A percentile compares a stretch with the other conserved stretches of the same genome.
phyloP scores from a whole-genome alignment of 495 filamentous ascomycete genomes.

The Pyronema domesticum region DNA sequence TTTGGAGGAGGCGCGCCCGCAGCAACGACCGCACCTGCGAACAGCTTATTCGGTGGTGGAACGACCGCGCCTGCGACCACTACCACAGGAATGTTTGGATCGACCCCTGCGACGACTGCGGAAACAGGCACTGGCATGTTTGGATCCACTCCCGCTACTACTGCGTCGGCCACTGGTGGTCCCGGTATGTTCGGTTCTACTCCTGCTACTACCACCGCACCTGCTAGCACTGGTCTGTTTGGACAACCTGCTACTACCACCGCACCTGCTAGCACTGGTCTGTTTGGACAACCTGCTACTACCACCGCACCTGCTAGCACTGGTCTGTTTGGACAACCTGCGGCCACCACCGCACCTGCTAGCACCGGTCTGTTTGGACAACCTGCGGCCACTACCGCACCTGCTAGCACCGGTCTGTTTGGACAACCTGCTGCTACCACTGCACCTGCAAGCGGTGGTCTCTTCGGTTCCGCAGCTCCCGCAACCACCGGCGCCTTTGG shows the following conservation, averaged over 20 bases:
- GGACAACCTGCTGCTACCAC: constrained; percentile 2
- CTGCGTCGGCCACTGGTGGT: neutral
- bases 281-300: constrained; percentile 7
- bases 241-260: constrained; percentile 5
- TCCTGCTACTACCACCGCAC: neutral
- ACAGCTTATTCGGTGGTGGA: constrained; percentile 11
- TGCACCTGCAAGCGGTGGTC: constrained; percentile 9
- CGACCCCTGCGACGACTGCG: constrained; percentile 10
- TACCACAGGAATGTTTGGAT: constrained; percentile 7
- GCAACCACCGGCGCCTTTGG: neutral
- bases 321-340: neutral
- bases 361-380: neutral
- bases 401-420: constrained; percentile 2
- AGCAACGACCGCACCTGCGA: neutral
- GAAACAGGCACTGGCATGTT: constrained; percentile 8
- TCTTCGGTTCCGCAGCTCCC: constrained; percentile 10
- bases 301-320: neutral
- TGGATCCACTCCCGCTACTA: constrained; percentile 8
- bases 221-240: constrained; percentile 4
- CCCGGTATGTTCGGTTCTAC: too few species aligned
- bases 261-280: constrained; percentile 7
- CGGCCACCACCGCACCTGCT: constrained; percentile 1
- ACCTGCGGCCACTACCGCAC: neutral
- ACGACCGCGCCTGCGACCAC: neutral
- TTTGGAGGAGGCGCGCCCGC: constrained; percentile 2